A percentile compares a stretch with the other conserved stretches of the same genome.
Conservation (phyloP, 306 rosid species). For the Castanospermum australe region DNA sequence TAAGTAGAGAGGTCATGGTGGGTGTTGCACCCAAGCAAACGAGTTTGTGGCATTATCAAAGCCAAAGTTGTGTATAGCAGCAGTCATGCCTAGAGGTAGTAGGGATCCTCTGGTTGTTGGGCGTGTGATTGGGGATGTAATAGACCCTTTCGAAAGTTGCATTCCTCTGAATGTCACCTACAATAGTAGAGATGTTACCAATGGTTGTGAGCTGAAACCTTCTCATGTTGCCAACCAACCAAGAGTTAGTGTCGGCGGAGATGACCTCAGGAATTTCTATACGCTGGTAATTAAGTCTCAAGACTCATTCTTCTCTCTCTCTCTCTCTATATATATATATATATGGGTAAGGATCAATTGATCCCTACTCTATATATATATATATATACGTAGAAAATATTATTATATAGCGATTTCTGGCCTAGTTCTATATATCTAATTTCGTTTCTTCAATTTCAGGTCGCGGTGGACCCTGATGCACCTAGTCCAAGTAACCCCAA, state of each 20-base stretch:
- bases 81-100: neutral
- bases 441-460: neutral
- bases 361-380: too few relatives aligned
- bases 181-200: neutral
- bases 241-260: neutral
- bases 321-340: too few relatives aligned
- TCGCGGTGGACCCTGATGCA: neutral
- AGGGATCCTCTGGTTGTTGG: neutral
- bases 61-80: too few relatives aligned
- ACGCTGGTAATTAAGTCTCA: neutral
- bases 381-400: neutral
- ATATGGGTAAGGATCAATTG: too few relatives aligned
- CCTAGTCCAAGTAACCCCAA: constrained; percentile 12
- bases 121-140: neutral
- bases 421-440: too few relatives aligned
- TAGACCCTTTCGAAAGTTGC: neutral
- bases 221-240: neutral
- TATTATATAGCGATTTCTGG: too few relatives aligned
- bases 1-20: too few relatives aligned
- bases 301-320: too few relatives aligned
- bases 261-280: constrained; percentile 14
- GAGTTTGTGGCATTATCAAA: too few relatives aligned
- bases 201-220: neutral
- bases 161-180: neutral
- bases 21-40: too few relatives aligned